These are phyloP conservation scores for Trichoderma sp. DNA, from an alignment of 2,329 filamentous ascomycete genomes.

Conservation along the genomic window DNA sequence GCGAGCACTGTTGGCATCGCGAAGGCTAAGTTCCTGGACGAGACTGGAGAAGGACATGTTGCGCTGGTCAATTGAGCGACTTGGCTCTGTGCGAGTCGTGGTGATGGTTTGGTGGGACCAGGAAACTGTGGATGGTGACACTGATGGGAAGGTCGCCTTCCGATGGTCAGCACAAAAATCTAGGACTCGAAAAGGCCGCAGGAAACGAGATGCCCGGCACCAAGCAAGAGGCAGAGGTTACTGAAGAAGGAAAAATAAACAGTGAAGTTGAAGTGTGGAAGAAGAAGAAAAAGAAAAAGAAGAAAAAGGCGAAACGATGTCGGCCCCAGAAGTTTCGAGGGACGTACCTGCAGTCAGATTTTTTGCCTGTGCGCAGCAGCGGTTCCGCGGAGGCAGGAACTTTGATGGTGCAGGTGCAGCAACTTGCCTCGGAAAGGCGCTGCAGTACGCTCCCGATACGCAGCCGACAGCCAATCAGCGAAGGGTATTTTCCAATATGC, in stretches of 20 bases:
- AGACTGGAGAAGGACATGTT: constrained; percentile 67
- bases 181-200: not conserved
- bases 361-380: constrained; percentile 7
- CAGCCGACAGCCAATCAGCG: constrained; percentile 11
- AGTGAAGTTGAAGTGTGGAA: not conserved
- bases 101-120: not conserved
- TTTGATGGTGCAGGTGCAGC: not conserved
- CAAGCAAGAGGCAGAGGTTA: not conserved
- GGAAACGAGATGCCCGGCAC: not conserved
- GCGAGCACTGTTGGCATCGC: constrained; percentile 49
- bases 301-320: not conserved
- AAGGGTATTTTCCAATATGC: constrained; percentile 1
- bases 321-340: not conserved
- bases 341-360: constrained; percentile 15
- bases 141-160: not conserved
- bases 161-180: not conserved
- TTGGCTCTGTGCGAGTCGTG: not conserved
- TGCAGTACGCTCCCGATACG: not conserved
- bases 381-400: constrained; percentile 7
- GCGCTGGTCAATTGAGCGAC: constrained; percentile 9
- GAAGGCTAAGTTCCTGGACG: constrained; percentile 61
- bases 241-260: not conserved
- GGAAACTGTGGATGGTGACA: not conserved
- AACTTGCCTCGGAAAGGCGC: not conserved
- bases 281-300: not conserved